Base-by-base conservation (phyloP, 2,329 filamentous ascomycete genomes). In the Akanthomyces dipterigenus region DNA sequence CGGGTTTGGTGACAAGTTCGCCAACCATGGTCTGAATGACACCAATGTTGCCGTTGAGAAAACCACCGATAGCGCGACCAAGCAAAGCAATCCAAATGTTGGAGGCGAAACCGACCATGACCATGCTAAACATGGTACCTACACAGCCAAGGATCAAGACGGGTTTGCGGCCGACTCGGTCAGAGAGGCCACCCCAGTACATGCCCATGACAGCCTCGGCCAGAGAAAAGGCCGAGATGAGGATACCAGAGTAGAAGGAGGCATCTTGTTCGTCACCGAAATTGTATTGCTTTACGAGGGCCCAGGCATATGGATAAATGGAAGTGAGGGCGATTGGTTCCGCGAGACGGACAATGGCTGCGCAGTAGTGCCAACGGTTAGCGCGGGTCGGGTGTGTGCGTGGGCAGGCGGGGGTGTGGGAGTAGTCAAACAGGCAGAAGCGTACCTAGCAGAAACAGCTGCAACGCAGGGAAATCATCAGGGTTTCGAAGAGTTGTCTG, bases 11-110 rank as follows among this genome's bases (percentile, higher is more conserved):
- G 56, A 96, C 89, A 61, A 96, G 74, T 73, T 97, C 93, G 31
- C 88, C 91, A 16, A 96, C 93, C 90, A 96, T 96, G 20, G 91
- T 96, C 74, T 96, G 89, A 66, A 95, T 91, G 40, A 95, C 90
- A 31, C 90, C 92, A 67, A 96, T 91, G 70, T 96, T 96, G 63
- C 93, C 93, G 73, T 96, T 96, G 60, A 97, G 80, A 14, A 93
- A 80, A 24, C 93, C 92, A 46, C 91, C 93, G 16, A 95, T 71
- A 49, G 87, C 84, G 68, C 93, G 82, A 16, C 91, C 92, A 34
- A 85, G 70, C 49, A 97, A 78, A 18, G 93, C 93, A 62, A 93
- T 75, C 88, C 90, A 93, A 66, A 96, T 90, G 72, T 89, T 96
- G 56, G 83, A 80, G 8, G 92, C 86, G 68, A 96, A 85, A 34